Base-by-base conservation (phyloP, 1,284 basidiomycete species). In the Hemileia vastatrix region DNA sequence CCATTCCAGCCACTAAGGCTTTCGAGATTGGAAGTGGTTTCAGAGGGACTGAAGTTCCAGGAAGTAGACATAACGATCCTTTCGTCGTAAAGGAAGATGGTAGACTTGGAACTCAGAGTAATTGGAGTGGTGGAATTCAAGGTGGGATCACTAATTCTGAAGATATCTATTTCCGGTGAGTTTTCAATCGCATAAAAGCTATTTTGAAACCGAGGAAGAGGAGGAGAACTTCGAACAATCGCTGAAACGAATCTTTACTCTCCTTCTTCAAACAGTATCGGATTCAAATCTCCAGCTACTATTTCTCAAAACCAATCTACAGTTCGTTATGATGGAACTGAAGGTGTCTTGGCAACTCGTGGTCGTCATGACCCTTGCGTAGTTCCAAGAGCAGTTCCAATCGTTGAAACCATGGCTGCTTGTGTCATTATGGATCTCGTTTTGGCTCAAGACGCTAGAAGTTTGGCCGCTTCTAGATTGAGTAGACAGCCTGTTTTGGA, bases 1-100 rank as follows among this genome's bases (percentile, higher is more conserved):
- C 89, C 66, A 96, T 98, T 73, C 94, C 95, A 36, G 94, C 94
- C 5, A 98, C 95, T 63, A 98, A 98, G 76, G 91, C 84, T 4
- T 97, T 98, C 77, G 95, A 98, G 79, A 86, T 98, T 69, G 94
- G 94, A 54, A 94, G 90, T 21, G 94, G 94, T 40, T 95, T 98
- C 83, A 82, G 85, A 67, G 94, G 94, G n/a, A 92, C 92, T n/a
- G 86, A 91, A 77, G 86, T 96, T 56, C 88, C 90, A 8, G 95
- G 95, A 49, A 87, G 85, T 74, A 81, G 82, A 72, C 95, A 98
- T 80, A 98, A 98, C 77, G 95, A 98, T 77, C 78, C 85, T 27
- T 98, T 96, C 77, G 79, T 88, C 44, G 75, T 79, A 57, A 84
- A 83, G 67, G 77, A 79, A 5, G 82, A 88, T 69, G 88, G 88